A percentile compares a stretch with the other conserved stretches of the same genome.
These are phyloP conservation scores for Uronychia binucleata DNA, from an alignment of 73 alveolate species.

Conservation along the genomic window DNA sequence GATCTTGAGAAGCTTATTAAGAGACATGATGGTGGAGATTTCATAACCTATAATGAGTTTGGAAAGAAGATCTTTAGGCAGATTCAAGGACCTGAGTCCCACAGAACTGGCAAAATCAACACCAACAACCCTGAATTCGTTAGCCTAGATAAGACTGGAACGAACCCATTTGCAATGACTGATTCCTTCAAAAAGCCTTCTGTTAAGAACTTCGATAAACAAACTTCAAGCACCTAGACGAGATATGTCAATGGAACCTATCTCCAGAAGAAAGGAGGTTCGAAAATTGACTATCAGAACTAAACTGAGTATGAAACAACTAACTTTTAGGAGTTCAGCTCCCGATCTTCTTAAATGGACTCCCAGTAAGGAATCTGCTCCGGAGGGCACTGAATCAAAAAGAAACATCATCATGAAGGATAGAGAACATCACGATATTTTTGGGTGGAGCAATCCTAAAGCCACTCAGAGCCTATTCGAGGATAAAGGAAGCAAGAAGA, in stretches of 20 bases:
- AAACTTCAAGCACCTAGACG: background rate
- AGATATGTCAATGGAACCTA: conserved; percentile 39
- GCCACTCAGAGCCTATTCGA: background rate
- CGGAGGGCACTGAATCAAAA: background rate
- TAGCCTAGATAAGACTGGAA: conserved; percentile 43
- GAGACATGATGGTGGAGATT: conserved; percentile 41
- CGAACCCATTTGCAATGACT: conserved; percentile 20
- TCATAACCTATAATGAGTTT: conserved; percentile 13
- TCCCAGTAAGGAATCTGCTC: background rate
- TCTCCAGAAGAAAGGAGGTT: conserved; percentile 34
- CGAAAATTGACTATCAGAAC: conserved; percentile 7
- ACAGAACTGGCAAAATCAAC: conserved; percentile 42
- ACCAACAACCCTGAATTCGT: conserved; percentile 34
- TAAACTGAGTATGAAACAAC: background rate
- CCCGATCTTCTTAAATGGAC: background rate
- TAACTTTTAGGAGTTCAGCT: background rate
- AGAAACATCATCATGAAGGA: background rate
- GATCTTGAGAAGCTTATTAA: conserved; percentile 27
- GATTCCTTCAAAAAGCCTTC: conserved; percentile 17
- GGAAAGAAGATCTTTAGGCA: conserved; percentile 41
- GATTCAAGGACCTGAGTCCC: conserved; percentile 25
- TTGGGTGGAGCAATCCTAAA: background rate
- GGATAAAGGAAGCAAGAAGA: background rate
- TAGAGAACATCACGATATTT: background rate
- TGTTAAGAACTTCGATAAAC: conserved; percentile 19